Conservation (phyloP, 441 rosid genomes). For the Eugenia klotzschiana region DNA sequence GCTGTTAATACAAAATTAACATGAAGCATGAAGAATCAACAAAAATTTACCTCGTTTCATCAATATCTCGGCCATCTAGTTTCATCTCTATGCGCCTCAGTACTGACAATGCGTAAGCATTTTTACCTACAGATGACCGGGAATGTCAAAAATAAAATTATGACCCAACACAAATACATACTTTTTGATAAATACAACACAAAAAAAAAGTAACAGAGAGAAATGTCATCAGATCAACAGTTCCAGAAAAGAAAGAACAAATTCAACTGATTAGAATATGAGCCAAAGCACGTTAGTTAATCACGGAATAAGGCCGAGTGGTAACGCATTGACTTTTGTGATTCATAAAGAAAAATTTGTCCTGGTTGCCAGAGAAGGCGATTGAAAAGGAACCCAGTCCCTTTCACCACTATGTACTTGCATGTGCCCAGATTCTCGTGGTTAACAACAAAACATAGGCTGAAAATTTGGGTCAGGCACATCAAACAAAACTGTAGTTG, state of each 20-base stretch:
- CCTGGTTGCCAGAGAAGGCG: neutral
- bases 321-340: neutral
- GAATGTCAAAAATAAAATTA: neutral
- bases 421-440: neutral
- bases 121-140: constrained; percentile 46
- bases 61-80: constrained; percentile 70
- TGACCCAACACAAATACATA: neutral
- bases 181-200: neutral
- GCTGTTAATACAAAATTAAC: neutral
- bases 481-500: neutral
- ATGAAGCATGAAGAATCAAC: neutral
- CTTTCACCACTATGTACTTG: neutral
- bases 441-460: neutral
- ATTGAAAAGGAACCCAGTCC: neutral
- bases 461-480: neutral
- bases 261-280: neutral
- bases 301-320: neutral
- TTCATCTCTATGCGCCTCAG: constrained; percentile 74
- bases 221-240: neutral
- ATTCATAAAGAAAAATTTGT: neutral
- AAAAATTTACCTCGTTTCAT: constrained; percentile 41
- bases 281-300: neutral
- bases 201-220: neutral
- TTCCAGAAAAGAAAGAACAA: neutral
- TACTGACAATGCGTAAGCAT: constrained; percentile 84